Base-by-base conservation (phyloP, 2,329 filamentous ascomycete genomes). In the Apiospora koreana region DNA sequence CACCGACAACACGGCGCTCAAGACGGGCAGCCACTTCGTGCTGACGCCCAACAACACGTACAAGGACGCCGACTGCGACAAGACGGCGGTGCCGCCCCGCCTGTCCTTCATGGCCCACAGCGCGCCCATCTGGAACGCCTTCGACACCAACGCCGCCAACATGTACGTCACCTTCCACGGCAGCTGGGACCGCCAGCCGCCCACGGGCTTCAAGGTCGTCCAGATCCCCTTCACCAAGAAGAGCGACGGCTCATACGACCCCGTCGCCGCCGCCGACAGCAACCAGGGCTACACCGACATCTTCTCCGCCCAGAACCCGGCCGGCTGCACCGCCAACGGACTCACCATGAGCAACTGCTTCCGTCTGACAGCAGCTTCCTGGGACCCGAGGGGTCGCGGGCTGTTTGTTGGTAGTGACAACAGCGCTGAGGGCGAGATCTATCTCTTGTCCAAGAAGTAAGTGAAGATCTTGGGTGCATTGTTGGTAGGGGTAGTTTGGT, bases 111-210 rank as follows among this genome's bases (percentile, higher is more conserved):
- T 84, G 66, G 86, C 88, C 1, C 89, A 91, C 74, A 88, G 84
- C 80, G 89, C 89, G 2, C 89, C 89, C 5, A 81, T 91, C 43
- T 88, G 89, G 73, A 86, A 89, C 76, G 85, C 87, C 70, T 91
- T 91, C 80, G 87, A 90, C 75, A 76, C 80, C 41, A 70, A 73
- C 38, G 83, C 82, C 46, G 84, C 83, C 45, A 86, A 83, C 41
- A 85, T 87, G 42, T 91, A 87, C 83, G 82, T 91, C 38, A 84
- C 87, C 0, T 88, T 91, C 76, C 89, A 90, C 77, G 89, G 89
- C 2, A 87, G 85, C 70, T 91, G 89, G 87, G 80, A 82, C 75
- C 77, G 81, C 28, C 75, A 77, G 23, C 76, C 75, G 3, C 79
- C 81, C 1, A 77, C 77, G 21, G 82, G 82, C 1, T 83, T 82